Evolutionary conservation across 1,284 basidiomycete genomes (phyloP).

Genomic region (Testicularia cyperi): DNA sequence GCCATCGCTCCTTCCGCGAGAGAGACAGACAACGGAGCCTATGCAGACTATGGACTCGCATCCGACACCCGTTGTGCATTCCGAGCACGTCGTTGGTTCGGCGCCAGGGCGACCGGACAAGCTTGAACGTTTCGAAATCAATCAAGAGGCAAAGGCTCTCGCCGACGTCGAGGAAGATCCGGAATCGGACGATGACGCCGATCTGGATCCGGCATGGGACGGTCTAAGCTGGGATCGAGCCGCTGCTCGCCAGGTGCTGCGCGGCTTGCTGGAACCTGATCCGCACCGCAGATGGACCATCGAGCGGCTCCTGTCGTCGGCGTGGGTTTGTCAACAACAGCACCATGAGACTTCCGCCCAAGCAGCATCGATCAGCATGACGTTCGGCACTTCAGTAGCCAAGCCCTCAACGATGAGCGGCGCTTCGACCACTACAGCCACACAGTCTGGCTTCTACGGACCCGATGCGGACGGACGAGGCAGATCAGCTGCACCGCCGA

Average conservation of each 20-base stretch:
- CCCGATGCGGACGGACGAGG: no score
- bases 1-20: slow-evolving; percentile 22
- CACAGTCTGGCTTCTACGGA: no score
- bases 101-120: slow-evolving; percentile 33
- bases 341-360: not conserved
- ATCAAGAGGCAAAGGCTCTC: slow-evolving; percentile 30
- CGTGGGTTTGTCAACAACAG: slow-evolving; percentile 27
- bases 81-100: slow-evolving; percentile 36
- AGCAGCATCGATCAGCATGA: no score
- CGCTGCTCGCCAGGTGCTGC: slow-evolving; percentile 38
- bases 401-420: not conserved
- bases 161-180: slow-evolving; percentile 40
- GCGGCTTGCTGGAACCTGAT: slow-evolving; percentile 45
- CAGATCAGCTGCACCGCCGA: no score
- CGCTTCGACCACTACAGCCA: not conserved
- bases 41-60: slow-evolving; percentile 1
- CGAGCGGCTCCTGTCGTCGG: slow-evolving; percentile 17
- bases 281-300: slow-evolving; percentile 50
- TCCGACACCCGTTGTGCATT: slow-evolving; percentile 11
- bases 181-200: slow-evolving; percentile 43
- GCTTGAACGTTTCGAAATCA: slow-evolving; percentile 34
- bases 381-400: not conserved
- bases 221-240: slow-evolving; percentile 46
- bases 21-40: slow-evolving; percentile 17
- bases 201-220: slow-evolving; percentile 39